Evolutionary conservation across 331 rosid genomes (phyloP), one percentile per base, ranked within the genome.

Genomic region (Malus hybrid): DNA sequence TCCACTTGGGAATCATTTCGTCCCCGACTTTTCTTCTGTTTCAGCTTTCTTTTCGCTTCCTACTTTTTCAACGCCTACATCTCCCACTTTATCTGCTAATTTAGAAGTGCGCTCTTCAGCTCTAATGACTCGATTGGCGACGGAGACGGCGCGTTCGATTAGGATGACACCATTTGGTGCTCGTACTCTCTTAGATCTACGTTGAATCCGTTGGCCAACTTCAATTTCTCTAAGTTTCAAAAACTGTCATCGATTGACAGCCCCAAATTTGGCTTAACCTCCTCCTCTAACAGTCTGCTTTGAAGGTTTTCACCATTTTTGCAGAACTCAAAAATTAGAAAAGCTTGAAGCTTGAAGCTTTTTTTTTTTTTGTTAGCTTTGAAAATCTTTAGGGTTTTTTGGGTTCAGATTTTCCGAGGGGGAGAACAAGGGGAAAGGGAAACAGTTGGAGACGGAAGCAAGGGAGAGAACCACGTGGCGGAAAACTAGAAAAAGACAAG

Each of bases 211-310:
- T 28, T 28, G 29, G 29, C 29, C 29, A 28, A 28, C 29, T 28
- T 28, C 3, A 1, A 28, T 28, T 28, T 28, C 29, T 28, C 29
- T 28, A 28, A 28, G 29, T 28, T 28, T 28, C 29, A 28, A 28
- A 28, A 28, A 2, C 2, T 59, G 1, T 88, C 87, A 3, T 93
- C 97, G 0, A 90, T 87, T 6, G 96, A 84, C 72, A 92, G 72
- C 2, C 80, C 88, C 42, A 92, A 85, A 76, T 90, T 96, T 4
- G 90, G 87, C 75, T 85, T 88, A 1, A 87, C 73, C 65, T 80
- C 77, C 18, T 73, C 79, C 42, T 78, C 81, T 69, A 72, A 65
- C 19, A 79, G 2, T 15, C 70, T 5, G 63, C 24, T 75, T 75
- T 74, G 6, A 77, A 79, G 63, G 69, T 60, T 62, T 84, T 84